Evolutionary conservation across 768 basidiomycete species (phyloP).

Genomic region (Suillus ampliporus): DNA sequence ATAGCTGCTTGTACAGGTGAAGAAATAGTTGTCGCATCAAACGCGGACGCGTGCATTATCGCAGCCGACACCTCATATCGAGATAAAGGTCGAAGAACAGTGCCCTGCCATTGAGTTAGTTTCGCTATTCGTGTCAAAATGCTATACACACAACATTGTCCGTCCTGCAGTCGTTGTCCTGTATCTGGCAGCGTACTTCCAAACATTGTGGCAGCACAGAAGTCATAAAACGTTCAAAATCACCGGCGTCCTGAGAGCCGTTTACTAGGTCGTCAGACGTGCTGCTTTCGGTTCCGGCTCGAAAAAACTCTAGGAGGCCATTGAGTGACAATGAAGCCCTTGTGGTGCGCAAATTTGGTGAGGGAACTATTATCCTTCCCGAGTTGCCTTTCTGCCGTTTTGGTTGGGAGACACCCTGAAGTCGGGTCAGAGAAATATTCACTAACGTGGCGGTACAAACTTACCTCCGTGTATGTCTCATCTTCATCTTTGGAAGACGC

Average conservation of each 20-base stretch:
- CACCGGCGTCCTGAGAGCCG: not conserved
- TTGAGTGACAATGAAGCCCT: slow-evolving; percentile 25
- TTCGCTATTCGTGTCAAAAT: not conserved
- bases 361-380: slow-evolving; percentile 18
- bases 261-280: not conserved
- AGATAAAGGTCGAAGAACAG: slow-evolving; percentile 47
- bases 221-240: slow-evolving; percentile 42
- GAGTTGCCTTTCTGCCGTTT: slow-evolving; percentile 35
- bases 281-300: slow-evolving; percentile 10
- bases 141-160: not conserved
- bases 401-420: slow-evolving; percentile 12
- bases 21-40: slow-evolving; percentile 19
- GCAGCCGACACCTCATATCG: slow-evolving; percentile 45
- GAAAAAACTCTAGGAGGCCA: slow-evolving; percentile 25
- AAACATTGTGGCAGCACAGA: slow-evolving; percentile 41
- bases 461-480: slow-evolving; percentile 27
- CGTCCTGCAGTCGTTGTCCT: not conserved
- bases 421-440: not conserved
- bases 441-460: not conserved
- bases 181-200: slow-evolving; percentile 26
- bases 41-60: slow-evolving; percentile 32
- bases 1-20: slow-evolving; percentile 41
- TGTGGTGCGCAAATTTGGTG: slow-evolving; percentile 18
- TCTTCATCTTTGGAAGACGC: slow-evolving; percentile 28
- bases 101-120: slow-evolving; percentile 30